A percentile compares a stretch with the other conserved stretches of the same genome.
Evolutionary conservation across 1,284 basidiomycete genomes (phyloP).

Genomic region (Microbotryum scabiosae): DNA sequence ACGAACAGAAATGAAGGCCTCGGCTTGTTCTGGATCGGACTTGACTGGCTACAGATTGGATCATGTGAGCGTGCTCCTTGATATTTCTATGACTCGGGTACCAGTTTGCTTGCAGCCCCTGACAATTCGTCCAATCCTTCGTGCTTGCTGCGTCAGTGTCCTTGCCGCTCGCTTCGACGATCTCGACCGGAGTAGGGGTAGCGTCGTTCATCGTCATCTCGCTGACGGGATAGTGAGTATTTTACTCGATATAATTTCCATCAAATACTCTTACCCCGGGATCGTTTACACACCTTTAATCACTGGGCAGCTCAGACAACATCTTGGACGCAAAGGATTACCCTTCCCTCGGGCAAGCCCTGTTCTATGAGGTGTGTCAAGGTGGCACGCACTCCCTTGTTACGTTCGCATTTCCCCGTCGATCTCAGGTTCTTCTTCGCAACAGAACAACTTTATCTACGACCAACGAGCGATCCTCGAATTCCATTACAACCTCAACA

Average conservation of each 20-base stretch:
- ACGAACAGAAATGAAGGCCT: slow-evolving; percentile 55
- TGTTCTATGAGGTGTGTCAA: slow-evolving; percentile 47
- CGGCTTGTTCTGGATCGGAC: slow-evolving; percentile 45
- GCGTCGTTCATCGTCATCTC: slow-evolving; percentile 45
- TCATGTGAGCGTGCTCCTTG: neutral
- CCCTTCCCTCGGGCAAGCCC: slow-evolving; percentile 52
- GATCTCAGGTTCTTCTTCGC: no score
- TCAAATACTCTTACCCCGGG: neutral
- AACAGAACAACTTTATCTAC: slow-evolving; percentile 47
- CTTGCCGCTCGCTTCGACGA: neutral
- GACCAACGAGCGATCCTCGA: slow-evolving; percentile 69
- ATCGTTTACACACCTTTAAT: no score
- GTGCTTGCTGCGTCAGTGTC: slow-evolving; percentile 21
- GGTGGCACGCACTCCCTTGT: no score
- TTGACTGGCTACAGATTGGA: slow-evolving; percentile 44
- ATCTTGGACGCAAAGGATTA: slow-evolving; percentile 51
- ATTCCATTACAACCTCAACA: slow-evolving; percentile 74
- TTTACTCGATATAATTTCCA: neutral
- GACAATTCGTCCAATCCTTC: slow-evolving; percentile 29
- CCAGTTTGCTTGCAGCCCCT: no score
- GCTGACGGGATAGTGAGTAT: slow-evolving; percentile 48
- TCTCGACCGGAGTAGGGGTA: neutral
- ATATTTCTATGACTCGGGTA: neutral
- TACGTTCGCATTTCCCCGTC: no score
- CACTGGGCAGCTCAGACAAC: slow-evolving; percentile 37